Base-by-base conservation (phyloP, 148 eudicot species). In the Diospyros kaki region DNA sequence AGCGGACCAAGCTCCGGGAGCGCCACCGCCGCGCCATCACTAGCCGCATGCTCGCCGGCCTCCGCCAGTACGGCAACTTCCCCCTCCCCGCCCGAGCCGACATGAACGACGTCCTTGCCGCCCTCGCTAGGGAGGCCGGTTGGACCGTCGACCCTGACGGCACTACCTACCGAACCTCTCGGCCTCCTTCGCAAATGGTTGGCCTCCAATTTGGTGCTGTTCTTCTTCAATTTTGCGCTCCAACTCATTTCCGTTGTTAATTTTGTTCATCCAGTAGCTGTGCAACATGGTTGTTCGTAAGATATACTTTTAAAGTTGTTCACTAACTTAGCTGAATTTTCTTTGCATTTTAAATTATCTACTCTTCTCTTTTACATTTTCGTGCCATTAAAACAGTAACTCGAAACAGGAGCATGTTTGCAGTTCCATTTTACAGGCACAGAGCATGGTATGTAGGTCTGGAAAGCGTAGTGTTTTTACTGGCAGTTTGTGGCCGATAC, bases 11-110 rank as follows among this genome's bases (percentile, higher is more conserved):
- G 81, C 85, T 88, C 3, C 61, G 95, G 9, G 92, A 90, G 81
- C 87, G 92, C 56, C 95, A 88, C 79, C 88, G 95, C 56, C 87
- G 95, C 0, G 90, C 90, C 48, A 90, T 90, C 76, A 90, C 95
- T 6, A 88, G 89, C 80, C 85, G 89, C 14, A 90, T 90, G 89
- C 83, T 90, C n/a, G 83, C 90, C 58, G 95, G 95, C 1, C 89
- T 90, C 75, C 95, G 95, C 0, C 88, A 88, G 75, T 84, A 90
- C 78, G 95, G 95, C 2, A 85, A 90, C 61, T 88, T 85, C 76
- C 88, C 83, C 1, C 86, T 90, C 43, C 89, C 92, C 0, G 87
- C 89, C 0, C 90, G 92, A 1, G 95, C 92, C 1, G 95, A 90
- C 73, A 90, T 90, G 85, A 90, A 90, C 48, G 90, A 90, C 8